A percentile compares a stretch with the other conserved stretches of the same genome.
phyloP scores from a whole-genome alignment of 1,139 yeast species.

The Hemisphaericaspora xylofermentans region DNA sequence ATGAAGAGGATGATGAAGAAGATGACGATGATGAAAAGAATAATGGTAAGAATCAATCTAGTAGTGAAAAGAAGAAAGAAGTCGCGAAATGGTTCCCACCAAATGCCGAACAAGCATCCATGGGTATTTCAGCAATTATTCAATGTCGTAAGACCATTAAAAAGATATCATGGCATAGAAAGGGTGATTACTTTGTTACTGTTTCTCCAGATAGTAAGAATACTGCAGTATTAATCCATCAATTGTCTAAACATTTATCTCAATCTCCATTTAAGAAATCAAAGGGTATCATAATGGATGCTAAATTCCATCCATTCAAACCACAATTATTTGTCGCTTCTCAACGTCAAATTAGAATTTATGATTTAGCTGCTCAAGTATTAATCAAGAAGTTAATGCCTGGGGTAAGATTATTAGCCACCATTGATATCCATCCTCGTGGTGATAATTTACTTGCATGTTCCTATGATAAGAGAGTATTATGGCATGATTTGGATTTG shows the following conservation, averaged over 20 bases:
- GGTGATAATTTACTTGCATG: slow-evolving; percentile 94
- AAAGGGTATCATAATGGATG: slow-evolving; percentile 93
- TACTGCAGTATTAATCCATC: slow-evolving; percentile 90
- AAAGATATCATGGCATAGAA: slow-evolving; percentile 91
- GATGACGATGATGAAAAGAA: slow-evolving; percentile 33
- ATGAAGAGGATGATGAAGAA: slow-evolving; percentile 23
- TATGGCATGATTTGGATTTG: slow-evolving; percentile 96
- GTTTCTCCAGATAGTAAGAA: slow-evolving; percentile 90
- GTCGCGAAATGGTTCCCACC: slow-evolving; percentile 89
- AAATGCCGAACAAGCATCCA: slow-evolving; percentile 54
- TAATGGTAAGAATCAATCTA: slow-evolving; percentile 27
- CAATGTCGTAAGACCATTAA: slow-evolving; percentile 74
- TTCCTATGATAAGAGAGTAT: slow-evolving; percentile 89
- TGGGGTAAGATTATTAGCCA: slow-evolving; percentile 93
- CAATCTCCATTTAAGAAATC: slow-evolving; percentile 95
- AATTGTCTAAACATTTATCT: slow-evolving; percentile 89
- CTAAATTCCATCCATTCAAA: slow-evolving; percentile 93
- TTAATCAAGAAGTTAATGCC: slow-evolving; percentile 83
- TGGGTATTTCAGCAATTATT: slow-evolving; percentile 71
- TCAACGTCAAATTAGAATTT: slow-evolving; percentile 86
- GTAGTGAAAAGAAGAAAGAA: slow-evolving; percentile 47
- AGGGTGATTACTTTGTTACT: slow-evolving; percentile 94
- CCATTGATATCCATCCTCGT: slow-evolving; percentile 91
- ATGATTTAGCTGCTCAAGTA: slow-evolving; percentile 85
- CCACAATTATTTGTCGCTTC: slow-evolving; percentile 94